Conservation (phyloP, 345 rosid species). For the Hypericum perforatum region DNA sequence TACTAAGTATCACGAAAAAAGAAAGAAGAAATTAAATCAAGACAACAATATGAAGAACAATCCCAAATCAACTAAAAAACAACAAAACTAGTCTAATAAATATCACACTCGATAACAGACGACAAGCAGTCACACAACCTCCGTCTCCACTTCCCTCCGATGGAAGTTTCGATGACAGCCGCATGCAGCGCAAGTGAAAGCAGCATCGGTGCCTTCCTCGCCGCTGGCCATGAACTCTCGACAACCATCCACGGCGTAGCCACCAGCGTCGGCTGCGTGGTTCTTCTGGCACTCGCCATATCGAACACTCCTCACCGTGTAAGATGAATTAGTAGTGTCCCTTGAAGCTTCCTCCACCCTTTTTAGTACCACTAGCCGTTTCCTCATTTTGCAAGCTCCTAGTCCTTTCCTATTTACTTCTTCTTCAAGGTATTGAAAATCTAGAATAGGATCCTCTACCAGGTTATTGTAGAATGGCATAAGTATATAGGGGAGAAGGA, state of each 20-base stretch:
- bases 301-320: conserved; percentile 36
- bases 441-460: conserved; percentile 10
- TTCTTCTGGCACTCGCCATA: conserved; percentile 77
- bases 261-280: conserved; percentile 61
- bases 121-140: conserved; percentile 52
- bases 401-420: conserved; percentile 5
- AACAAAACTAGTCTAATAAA: no score
- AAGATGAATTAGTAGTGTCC: conserved; percentile 27
- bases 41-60: no score
- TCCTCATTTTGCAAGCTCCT: conserved; percentile 37
- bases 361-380: conserved; percentile 57
- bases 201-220: conserved; percentile 18
- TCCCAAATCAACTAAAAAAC: no score
- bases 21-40: no score
- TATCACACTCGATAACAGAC: conserved; percentile 18
- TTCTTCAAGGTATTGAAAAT: conserved; percentile 4
- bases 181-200: conserved; percentile 30
- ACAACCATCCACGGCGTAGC: conserved; percentile 72
- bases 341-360: conserved; percentile 41
- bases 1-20: no score
- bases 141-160: conserved; percentile 38
- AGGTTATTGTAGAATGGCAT: conserved; percentile 6
- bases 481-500: background rate
- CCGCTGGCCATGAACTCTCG: conserved; percentile 77
- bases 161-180: conserved; percentile 29